Base-by-base conservation (phyloP, 2,329 filamentous ascomycete genomes). In the Cladorrhinum sp. region DNA sequence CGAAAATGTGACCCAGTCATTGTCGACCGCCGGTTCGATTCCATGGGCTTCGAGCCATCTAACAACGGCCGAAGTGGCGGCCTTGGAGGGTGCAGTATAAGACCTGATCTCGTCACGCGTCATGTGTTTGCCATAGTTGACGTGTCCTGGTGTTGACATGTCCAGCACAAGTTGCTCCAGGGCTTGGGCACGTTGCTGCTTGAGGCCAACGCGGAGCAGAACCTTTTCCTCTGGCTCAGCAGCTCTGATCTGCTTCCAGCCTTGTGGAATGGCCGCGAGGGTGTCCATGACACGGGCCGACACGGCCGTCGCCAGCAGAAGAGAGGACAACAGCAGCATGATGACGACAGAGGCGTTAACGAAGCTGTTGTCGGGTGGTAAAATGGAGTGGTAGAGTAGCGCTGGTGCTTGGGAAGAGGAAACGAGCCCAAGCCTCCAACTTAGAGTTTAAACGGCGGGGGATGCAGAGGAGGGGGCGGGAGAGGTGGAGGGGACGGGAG, bases 1-100 rank as follows among this genome's bases (percentile, higher is more conserved):
- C 52, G 75, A 74, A 68, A 89, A 85, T 63, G 80, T 83, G 67
- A 90, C 76, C 85, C 85, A 89, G 70, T 87, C 81, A 61, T 83
- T 75, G 52, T 82, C 74, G 16, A 86, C 77, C 2, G 75, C 72
- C 2, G 76, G 66, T 27, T 59, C 22, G 52, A 89, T 74, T 36
- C 79, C 80, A 57, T 82, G 78, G 23, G 75, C 68, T 27, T 74
- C 67, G 13, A 90, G 76, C 86, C 87, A 90, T 6, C 72, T 69
- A 2, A 82, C 64, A 18, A 89, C 78, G 2, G 76, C 75, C 25
- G 76, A 69, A 13, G 79, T 78, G 2, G 80, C 79, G 22, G 79
- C 75, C 0, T 74, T 69, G 2, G 77, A 73, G 0, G 85, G 84
- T 18, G 80, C 80, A 41, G 86, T 74, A 58, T 83, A 76, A 0